Conservation (phyloP, 441 rosid species). For the Eruca vesicaria region DNA sequence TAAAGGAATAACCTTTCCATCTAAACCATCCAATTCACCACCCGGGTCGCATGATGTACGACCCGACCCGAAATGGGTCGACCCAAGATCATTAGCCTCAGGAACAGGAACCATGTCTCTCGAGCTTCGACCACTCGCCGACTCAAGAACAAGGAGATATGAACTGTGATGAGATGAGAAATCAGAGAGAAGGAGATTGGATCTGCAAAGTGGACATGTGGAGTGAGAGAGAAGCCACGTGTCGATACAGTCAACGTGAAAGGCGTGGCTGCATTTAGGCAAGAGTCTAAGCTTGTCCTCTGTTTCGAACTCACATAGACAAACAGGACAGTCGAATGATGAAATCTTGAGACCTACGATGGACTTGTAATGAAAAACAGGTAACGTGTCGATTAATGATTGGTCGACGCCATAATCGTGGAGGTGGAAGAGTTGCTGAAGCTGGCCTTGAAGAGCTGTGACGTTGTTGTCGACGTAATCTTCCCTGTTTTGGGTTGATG, state of each 20-base stretch:
- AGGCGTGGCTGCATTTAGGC: conserved; percentile 87
- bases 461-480: conserved; percentile 37
- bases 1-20: conserved; percentile 43
- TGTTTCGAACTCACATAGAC: conserved; percentile 60
- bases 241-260: conserved; percentile 86
- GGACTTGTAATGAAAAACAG: conserved; percentile 69
- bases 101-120: conserved; percentile 53
- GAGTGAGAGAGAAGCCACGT: conserved; percentile 94
- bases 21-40: conserved; percentile 26
- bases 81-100: conserved; percentile 34
- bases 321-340: conserved; percentile 73
- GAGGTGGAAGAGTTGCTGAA: conserved; percentile 89
- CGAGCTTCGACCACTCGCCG: conserved; percentile 64
- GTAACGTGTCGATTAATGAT: conserved; percentile 62
- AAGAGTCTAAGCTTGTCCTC: conserved; percentile 60
- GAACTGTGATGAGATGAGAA: conserved; percentile 45
- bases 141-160: conserved; percentile 75
- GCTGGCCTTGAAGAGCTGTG: conserved; percentile 87
- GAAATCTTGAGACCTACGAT: conserved; percentile 66
- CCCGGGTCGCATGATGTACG: conserved; percentile 43
- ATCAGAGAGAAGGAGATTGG: conserved; percentile 59
- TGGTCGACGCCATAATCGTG: conserved; percentile 83
- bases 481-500: conserved; percentile 52
- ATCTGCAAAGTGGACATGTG: conserved; percentile 87
- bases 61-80: conserved; percentile 40